Percentiles rank a stretch among this genome's conserved stretches.
These are phyloP conservation scores for Aspergillus uvarum DNA, from an alignment of 2,329 filamentous ascomycete species.

Conservation along the genomic window DNA sequence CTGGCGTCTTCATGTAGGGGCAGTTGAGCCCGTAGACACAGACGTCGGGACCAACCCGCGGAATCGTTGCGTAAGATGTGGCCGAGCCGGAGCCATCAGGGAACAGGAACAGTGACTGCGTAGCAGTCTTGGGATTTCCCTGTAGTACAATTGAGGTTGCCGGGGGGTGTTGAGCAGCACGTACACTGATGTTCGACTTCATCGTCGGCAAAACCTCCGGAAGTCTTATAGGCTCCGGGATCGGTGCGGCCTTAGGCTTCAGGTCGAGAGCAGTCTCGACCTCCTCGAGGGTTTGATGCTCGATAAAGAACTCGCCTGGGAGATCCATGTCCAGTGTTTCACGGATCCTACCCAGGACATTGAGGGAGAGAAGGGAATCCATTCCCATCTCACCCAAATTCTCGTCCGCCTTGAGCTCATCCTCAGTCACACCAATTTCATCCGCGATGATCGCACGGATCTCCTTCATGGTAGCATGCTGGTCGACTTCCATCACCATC, in stretches of 20 bases:
- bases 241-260: constrained; percentile 31
- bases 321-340: constrained; percentile 45
- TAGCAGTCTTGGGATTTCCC: constrained; percentile 45
- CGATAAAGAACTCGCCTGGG: constrained; percentile 45
- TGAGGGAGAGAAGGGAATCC: constrained; percentile 49
- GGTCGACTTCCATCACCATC: constrained; percentile 20
- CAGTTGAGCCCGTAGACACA: constrained; percentile 47
- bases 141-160: constrained; percentile 46
- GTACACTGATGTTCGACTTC: constrained; percentile 13
- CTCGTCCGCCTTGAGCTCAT: constrained; percentile 41
- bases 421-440: constrained; percentile 45
- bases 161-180: constrained; percentile 32
- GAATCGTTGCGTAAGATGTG: constrained; percentile 47
- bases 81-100: constrained; percentile 50
- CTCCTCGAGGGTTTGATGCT: constrained; percentile 44
- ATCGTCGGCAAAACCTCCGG: constrained; percentile 25
- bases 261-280: constrained; percentile 41
- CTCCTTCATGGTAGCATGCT: constrained; percentile 38
- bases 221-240: constrained; percentile 22
- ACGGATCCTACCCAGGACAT: constrained; percentile 46
- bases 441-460: constrained; percentile 45
- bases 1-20: constrained; percentile 46
- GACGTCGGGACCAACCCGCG: constrained; percentile 40
- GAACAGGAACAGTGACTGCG: constrained; percentile 44
- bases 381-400: constrained; percentile 47